Percentiles rank a stretch among this genome's conserved stretches.
These are phyloP conservation scores for Celoporthe dispersa DNA, from an alignment of 2,329 filamentous ascomycete species.

Conservation along the genomic window DNA sequence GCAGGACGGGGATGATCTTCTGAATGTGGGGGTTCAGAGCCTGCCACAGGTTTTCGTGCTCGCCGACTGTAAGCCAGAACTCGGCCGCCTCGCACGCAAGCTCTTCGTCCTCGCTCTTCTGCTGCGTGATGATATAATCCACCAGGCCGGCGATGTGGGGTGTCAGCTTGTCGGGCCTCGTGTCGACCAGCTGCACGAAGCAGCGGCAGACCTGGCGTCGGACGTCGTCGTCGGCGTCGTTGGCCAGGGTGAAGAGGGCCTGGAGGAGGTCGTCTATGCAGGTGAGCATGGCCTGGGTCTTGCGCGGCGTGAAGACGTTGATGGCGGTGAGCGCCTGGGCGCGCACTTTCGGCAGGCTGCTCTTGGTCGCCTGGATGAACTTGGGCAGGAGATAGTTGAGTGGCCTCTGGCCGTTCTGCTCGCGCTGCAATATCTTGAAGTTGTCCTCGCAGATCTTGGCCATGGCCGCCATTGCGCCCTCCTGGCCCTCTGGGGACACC, in stretches of 20 bases:
- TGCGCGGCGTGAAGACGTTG: slow-evolving; percentile 88
- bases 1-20: slow-evolving; percentile 86
- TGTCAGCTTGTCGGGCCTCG: slow-evolving; percentile 85
- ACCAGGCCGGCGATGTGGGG: slow-evolving; percentile 88
- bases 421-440: slow-evolving; percentile 79
- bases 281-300: slow-evolving; percentile 79
- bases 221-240: slow-evolving; percentile 79
- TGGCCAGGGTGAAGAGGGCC: slow-evolving; percentile 79
- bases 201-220: slow-evolving; percentile 91
- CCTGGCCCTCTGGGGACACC: slow-evolving; percentile 73
- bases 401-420: slow-evolving; percentile 86
- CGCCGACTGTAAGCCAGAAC: slow-evolving; percentile 94
- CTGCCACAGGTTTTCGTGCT: slow-evolving; percentile 79
- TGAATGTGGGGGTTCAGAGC: slow-evolving; percentile 76
- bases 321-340: slow-evolving; percentile 80
- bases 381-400: slow-evolving; percentile 89
- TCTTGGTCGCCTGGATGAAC: slow-evolving; percentile 84
- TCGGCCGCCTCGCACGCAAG: slow-evolving; percentile 93
- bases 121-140: slow-evolving; percentile 90
- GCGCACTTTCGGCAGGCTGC: slow-evolving; percentile 75
- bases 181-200: slow-evolving; percentile 90
- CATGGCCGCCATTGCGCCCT: slow-evolving; percentile 91
- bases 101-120: slow-evolving; percentile 85
- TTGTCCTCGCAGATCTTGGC: slow-evolving; percentile 98
- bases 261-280: slow-evolving; percentile 82